Evolutionary conservation across 768 basidiomycete genomes (phyloP).

Genomic region (Holtermannia corniformis): DNA sequence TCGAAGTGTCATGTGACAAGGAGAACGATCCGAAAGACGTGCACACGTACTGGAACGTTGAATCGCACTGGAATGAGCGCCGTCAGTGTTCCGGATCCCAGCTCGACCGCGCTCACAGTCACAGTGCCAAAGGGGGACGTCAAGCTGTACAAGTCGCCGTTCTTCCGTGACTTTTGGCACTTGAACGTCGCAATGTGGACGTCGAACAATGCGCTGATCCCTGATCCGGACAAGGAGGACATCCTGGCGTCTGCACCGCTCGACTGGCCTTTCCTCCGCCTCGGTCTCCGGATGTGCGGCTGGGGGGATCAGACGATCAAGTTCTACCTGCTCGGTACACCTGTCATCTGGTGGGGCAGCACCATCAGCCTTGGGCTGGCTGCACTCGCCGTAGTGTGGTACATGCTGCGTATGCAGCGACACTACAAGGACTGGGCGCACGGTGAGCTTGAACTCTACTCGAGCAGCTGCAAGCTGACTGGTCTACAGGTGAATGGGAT

Average conservation of each 20-base stretch:
- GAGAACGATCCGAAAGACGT: conserved; percentile 68
- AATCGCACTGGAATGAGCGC: conserved; percentile 92
- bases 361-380: conserved; percentile 51
- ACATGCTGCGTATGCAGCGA: conserved; percentile 72
- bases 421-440: conserved; percentile 86
- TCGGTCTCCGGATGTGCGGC: conserved; percentile 93
- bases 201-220: conserved; percentile 94
- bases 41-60: conserved; percentile 97
- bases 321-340: conserved; percentile 89
- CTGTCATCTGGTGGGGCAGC: conserved; percentile 82
- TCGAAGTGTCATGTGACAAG: conserved; percentile 89
- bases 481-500: conserved; percentile 68
- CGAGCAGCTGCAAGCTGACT: neutral
- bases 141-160: conserved; percentile 80
- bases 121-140: conserved; percentile 72
- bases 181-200: conserved; percentile 99
- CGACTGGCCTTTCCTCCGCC: conserved; percentile 86
- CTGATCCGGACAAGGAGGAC: conserved; percentile 97
- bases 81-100: conserved; percentile 50
- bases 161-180: conserved; percentile 96
- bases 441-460: conserved; percentile 46
- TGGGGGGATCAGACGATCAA: conserved; percentile 83
- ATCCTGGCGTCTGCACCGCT: conserved; percentile 84
- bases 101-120: neutral
- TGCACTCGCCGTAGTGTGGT: conserved; percentile 49